phyloP scores from a whole-genome alignment of 768 basidiomycete genomes.

The Agaricus sinodeliciosus region DNA sequence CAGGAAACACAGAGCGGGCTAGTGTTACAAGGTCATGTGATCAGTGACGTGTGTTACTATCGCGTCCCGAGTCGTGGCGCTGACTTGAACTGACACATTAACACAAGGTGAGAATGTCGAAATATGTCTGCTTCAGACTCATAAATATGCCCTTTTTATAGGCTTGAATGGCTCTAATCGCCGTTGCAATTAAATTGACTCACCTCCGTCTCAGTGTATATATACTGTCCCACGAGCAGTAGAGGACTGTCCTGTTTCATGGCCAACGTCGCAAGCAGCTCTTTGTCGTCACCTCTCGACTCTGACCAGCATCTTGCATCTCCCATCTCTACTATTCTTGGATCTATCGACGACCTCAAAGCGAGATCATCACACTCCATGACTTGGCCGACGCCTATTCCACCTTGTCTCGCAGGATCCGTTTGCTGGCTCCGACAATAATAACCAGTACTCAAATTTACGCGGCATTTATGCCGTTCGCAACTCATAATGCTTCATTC shows the following conservation, averaged over 20 bases:
- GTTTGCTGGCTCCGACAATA: constrained; percentile 18
- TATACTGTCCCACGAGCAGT: neutral
- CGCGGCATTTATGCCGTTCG: constrained; percentile 24
- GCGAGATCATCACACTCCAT: constrained; percentile 34
- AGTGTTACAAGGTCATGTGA: neutral
- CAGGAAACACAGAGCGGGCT: too few species aligned
- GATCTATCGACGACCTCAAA: constrained; percentile 34
- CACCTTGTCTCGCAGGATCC: constrained; percentile 40
- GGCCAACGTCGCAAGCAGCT: neutral
- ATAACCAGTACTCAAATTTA: constrained; percentile 10
- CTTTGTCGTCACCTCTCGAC: constrained; percentile 7
- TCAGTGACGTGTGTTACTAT: neutral
- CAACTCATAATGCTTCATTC: constrained; percentile 19
- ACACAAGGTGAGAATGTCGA: neutral
- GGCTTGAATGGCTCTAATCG: constrained; percentile 1
- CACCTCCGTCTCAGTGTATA: neutral
- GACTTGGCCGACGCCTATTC: constrained; percentile 60
- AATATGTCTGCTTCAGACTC: neutral
- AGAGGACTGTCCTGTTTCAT: neutral
- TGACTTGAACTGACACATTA: neutral
- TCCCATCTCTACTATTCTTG: constrained; percentile 38
- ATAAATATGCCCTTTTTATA: neutral
- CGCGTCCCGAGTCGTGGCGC: neutral
- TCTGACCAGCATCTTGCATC: constrained; percentile 28
- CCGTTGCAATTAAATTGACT: neutral